Base-by-base conservation (phyloP, 192 early-diverging fungal species). In the Lobulomyces angularis region DNA sequence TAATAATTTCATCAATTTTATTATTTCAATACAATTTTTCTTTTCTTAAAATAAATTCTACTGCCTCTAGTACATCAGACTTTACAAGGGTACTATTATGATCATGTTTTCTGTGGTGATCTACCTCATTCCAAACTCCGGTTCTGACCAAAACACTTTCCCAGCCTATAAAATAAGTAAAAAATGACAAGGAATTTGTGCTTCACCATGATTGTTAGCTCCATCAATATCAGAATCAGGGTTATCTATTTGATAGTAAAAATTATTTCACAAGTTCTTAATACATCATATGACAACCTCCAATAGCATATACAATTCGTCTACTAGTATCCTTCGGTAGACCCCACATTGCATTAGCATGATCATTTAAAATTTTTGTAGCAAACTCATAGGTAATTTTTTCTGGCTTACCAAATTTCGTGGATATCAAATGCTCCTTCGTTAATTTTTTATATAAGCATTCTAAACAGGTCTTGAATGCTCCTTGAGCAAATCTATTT, bases 381-480 rank as follows among this genome's bases (percentile, higher is more conserved):
- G 56, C 61, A 40, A 37, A 63, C 32, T 59, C 23, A 43, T 94
- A 94, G 2, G 87, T 89, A n/a, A 62, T 51, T 0, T 24, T 40
- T 32, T 81, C 64, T 3, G 90, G 90, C 59, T 94, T 94, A 7
- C 90, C 90, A 50, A 67, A 94, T 1, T 70, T 71, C 11, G 65
- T 71, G 29, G 79, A 80, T 43, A 30, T n/a, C 6, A 48, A 43
- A 16, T 16, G 35, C 25, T 3, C n/a, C 9, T 3, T 1, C 0
- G 14, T 35, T 9, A 8, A 6, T 30, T 59, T 66, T 23, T 69
- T 29, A 56, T 78, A 90, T 22, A 94, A 55, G 5, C 56, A 55
- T 35, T 84, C 80, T 12, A 94, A 53, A 9, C 76, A 67, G 6
- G 67, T 51, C 27, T 77, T 76, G 64, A 85, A 87, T 3, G 81